Evolutionary conservation across 2,329 filamentous ascomycete genomes (phyloP), one percentile per base, ranked within the genome.

Genomic region (Penicillium sp.): DNA sequence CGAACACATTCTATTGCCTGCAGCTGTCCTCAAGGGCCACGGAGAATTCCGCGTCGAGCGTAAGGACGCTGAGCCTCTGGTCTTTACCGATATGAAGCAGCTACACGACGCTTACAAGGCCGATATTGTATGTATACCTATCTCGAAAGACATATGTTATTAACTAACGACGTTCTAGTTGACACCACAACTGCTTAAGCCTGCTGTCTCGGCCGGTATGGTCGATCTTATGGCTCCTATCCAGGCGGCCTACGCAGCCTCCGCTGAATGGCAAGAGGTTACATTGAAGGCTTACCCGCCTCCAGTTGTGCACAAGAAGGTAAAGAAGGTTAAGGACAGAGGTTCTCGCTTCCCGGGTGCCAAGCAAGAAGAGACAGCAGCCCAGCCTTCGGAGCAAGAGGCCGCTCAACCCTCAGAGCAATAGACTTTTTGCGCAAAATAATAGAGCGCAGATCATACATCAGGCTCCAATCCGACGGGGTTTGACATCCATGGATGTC

Each of bases 171-270:
- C 53, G 2, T 53, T 53, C 31, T 61, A 87, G 82, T 82, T 96
- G 59, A 91, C 89, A 1, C 94, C 94, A 0, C 92, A 97, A 78
- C 77, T 89, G 13, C 80, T 97, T 50, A 97, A 99, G 79, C 83
- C 87, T n/a, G 91, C 90, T 11, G 86, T 95, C 6, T 83, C 89
- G 5, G 82, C 85, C 50, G 90, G 85, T 10, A 82, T 99, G 20
- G 85, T 85, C 63, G 80, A 83, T 38, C 82, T 97, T 13, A 81
- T 96, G 55, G 85, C 82, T 2, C 91, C 93, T 1, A 93, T 99
- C 57, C 86, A 88, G 62, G 82, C 79, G 3, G 87, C 87, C 6
- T 97, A 85, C 77, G 78, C 89, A 60, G 82, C 81, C 0, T 88
- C 84, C 0, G 68, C 82, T 31, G 90, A 92, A 68, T 97, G 92